A percentile compares a stretch with the other conserved stretches of the same genome.
phyloP scores from a whole-genome alignment of 768 basidiomycete species.

The Guyanaporus albipodus region DNA sequence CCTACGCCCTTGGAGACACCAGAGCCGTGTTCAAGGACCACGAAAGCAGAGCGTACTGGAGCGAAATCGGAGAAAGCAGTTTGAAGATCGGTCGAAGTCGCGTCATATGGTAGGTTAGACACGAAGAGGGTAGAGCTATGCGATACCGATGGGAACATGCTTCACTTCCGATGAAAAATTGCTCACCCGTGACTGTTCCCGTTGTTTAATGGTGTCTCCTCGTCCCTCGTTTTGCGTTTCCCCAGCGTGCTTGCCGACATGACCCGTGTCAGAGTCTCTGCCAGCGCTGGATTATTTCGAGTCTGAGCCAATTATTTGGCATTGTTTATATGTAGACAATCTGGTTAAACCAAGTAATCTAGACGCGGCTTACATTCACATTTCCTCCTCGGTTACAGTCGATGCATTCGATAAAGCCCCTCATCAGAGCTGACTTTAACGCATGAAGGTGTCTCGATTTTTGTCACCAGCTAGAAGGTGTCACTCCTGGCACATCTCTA shows the following conservation, averaged over 20 bases:
- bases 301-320: no score
- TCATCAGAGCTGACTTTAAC: no score
- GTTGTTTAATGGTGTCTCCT: background rate
- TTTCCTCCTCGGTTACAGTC: no score
- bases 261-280: no score
- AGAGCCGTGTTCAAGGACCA: conserved; percentile 76
- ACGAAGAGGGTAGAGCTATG: conserved; percentile 84
- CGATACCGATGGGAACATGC: background rate
- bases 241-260: conserved; percentile 19
- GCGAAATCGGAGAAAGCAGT: conserved; percentile 95
- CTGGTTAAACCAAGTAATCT: no score
- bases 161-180: background rate
- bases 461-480: no score
- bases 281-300: no score
- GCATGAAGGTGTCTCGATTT: no score
- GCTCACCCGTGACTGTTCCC: conserved; percentile 24
- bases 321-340: no score
- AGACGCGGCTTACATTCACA: no score
- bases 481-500: no score
- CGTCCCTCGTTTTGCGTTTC: conserved; percentile 28
- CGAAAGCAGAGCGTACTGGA: conserved; percentile 90
- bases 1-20: conserved; percentile 91
- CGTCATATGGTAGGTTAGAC: conserved; percentile 87
- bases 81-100: conserved; percentile 85
- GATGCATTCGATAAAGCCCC: no score